Conservation (phyloP, 2,329 filamentous ascomycete genomes). For the Fusarium sambucinum region DNA sequence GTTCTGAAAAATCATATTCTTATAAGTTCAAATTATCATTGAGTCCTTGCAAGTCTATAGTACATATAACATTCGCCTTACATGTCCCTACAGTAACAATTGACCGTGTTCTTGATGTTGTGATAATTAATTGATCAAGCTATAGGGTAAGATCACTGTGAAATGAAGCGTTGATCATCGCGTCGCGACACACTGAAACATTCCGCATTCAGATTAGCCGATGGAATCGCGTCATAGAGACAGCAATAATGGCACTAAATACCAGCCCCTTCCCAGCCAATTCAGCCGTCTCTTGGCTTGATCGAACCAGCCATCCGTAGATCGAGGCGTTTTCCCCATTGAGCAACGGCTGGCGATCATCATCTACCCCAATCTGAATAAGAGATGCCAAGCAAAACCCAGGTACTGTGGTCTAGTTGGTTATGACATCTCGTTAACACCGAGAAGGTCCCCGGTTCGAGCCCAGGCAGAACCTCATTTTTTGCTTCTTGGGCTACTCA, state of each 20-base stretch:
- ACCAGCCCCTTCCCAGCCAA: not conserved
- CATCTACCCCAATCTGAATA: not conserved
- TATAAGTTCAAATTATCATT: fast-evolving
- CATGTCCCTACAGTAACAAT: not conserved
- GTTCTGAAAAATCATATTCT: fast-evolving
- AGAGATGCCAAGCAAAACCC: not conserved
- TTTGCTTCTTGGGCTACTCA: not conserved
- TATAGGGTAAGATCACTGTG: not conserved
- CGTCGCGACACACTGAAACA: not conserved
- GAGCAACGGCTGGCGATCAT: not conserved
- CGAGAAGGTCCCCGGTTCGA: conserved; percentile 25
- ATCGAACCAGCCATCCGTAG: not conserved
- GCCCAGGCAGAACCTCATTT: conserved; percentile 11
- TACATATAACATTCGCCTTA: fast-evolving
- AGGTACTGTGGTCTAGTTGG: conserved; percentile 11
- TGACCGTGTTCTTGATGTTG: not conserved
- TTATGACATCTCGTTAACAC: conserved; percentile 22
- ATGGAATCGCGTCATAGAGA: not conserved
- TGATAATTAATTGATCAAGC: not conserved
- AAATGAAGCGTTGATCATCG: too few relatives aligned
- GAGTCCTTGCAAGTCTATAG: fast-evolving
- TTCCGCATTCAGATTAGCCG: not conserved
- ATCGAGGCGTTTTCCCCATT: not conserved
- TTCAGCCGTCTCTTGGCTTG: not conserved
- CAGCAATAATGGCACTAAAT: not conserved